Conservation (phyloP, 352 stramenopile species). For the Phytophthora europaea region DNA sequence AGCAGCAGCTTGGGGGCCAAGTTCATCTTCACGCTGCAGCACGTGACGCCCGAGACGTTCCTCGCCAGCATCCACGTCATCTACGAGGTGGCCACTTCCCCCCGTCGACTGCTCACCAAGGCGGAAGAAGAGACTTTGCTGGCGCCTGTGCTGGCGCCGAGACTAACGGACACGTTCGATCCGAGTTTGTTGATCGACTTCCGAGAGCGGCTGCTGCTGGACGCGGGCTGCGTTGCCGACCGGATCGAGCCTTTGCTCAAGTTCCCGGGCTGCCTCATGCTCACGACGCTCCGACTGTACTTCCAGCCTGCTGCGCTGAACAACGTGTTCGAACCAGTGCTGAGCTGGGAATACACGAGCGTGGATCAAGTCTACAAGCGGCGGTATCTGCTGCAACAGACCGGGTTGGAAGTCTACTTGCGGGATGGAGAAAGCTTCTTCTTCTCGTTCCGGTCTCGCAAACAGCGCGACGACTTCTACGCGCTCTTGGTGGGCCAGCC, state of each 20-base stretch:
- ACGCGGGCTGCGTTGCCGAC: conserved; percentile 55
- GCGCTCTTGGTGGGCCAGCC: conserved; percentile 69
- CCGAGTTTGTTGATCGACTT: conserved; percentile 87
- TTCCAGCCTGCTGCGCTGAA: conserved; percentile 94
- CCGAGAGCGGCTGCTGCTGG: conserved; percentile 73
- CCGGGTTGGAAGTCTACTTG: conserved; percentile 88
- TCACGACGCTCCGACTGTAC: conserved; percentile 85
- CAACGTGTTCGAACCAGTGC: conserved; percentile 90
- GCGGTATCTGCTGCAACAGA: conserved; percentile 90
- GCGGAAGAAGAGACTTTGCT: conserved; percentile 76
- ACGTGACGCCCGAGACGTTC: conserved; percentile 74
- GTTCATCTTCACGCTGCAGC: conserved; percentile 83
- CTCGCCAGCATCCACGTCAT: conserved; percentile 68
- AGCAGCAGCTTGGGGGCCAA: conserved; percentile 33
- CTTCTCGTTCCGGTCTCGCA: conserved; percentile 78
- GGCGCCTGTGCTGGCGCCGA: conserved; percentile 64
- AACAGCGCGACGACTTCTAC: conserved; percentile 85
- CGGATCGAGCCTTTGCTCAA: conserved; percentile 90
- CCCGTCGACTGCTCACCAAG: conserved; percentile 60
- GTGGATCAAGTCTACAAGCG: conserved; percentile 90
- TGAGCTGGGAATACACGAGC: conserved; percentile 84
- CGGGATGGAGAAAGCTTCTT: conserved; percentile 79
- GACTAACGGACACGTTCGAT: conserved; percentile 79
- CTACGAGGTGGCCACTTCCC: conserved; percentile 66
- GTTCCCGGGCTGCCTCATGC: conserved; percentile 89